Base-by-base conservation (phyloP, 1,284 basidiomycete genomes). In the Cutaneotrichosporon sp. region DNA sequence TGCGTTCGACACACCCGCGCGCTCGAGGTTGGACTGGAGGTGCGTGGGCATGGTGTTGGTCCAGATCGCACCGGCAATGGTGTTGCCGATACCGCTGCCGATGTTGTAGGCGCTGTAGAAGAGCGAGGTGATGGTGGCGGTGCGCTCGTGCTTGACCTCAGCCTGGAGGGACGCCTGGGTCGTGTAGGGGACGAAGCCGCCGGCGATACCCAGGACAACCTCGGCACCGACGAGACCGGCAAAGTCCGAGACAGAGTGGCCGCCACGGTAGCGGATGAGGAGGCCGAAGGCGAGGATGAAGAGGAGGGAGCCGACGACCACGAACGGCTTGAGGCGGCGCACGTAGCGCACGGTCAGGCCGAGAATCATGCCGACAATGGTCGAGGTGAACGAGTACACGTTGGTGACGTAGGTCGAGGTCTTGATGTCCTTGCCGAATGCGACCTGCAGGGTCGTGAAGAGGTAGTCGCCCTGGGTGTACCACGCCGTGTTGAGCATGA, bases 21-120 rank as follows among this genome's bases (percentile, higher is more conserved):
- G 27, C 29, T 20, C 55, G 25, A 72, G 47, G 18, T 62, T 56
- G n/a, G 54, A 56, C 20, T 55, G 31, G 9, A 72, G 49, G 46
- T 70, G 62, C 10, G 25, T 42, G n/a, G 69, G 69, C 62, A 71
- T 64, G 29, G 53, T 47, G 62, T 53, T 71, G 27, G 59, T 69
- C 68, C 81, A 82, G 62, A 82, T 80, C 7, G 74, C 79, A 31
- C 76, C 81, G 7, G 79, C 79, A 65, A 81, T 73, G 22, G 77
- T 73, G 61, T 73, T 73, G 16, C 80, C 80, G 29, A 81, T 65
- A 0, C 77, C 75, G 18, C 72, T 72, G n/a, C 80, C 80, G 60
- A 82, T 72, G 49, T 73, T 72, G 71, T 81, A 81, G 2, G 69
- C 67, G 36, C 72, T 70, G 68, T 80, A 79, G 13, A 70, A 71